Evolutionary conservation across 2,329 filamentous ascomycete species (phyloP), one percentile per base, ranked within the genome.

Genomic region (Tolypocladium paradoxum): DNA sequence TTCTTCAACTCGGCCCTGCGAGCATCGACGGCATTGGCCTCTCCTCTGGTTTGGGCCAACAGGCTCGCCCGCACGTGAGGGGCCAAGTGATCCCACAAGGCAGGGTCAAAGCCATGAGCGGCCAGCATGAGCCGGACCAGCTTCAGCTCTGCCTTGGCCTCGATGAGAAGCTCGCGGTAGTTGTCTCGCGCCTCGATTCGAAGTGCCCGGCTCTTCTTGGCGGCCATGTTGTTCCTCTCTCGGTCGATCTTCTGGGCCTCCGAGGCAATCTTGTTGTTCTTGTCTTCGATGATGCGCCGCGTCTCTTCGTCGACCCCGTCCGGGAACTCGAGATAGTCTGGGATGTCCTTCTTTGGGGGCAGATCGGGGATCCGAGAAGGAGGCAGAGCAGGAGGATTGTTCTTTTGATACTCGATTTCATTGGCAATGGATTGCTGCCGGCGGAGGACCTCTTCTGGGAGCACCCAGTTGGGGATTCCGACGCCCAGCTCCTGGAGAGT

Each of bases 211-310:
- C 64, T 68, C 51, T 69, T 66, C 56, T 67, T 69, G 27, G 71
- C 71, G 0, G 71, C 67, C 36, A 59, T 54, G 55, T 71, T 73
- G 60, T 73, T 73, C 5, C 70, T 60, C 43, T 62, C 54, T 2
- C 65, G 61, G 20, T 70, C 64, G 2, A 64, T 48, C 4, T 27
- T 49, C 53, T 64, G 61, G 9, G 58, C 57, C 22, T 58, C 50
- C 4, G 53, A 53, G 2, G 66, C 60, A 37, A 69, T 61, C 6
- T 47, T 14, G 50, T 70, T 66, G 53, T 65, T 65, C 7, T 55
- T 53, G 0, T 48, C 55, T 22, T 61, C 57, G 2, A 65, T 56
- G 1, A 51, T 7, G 1, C 37, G 27, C 0, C 58, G 55, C 20
- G 57, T 52, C 7, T 57, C 35, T 2, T 51, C 34, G 11, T 57